phyloP scores from a whole-genome alignment of 768 basidiomycete species.

The Leccinum longicurvipes region DNA sequence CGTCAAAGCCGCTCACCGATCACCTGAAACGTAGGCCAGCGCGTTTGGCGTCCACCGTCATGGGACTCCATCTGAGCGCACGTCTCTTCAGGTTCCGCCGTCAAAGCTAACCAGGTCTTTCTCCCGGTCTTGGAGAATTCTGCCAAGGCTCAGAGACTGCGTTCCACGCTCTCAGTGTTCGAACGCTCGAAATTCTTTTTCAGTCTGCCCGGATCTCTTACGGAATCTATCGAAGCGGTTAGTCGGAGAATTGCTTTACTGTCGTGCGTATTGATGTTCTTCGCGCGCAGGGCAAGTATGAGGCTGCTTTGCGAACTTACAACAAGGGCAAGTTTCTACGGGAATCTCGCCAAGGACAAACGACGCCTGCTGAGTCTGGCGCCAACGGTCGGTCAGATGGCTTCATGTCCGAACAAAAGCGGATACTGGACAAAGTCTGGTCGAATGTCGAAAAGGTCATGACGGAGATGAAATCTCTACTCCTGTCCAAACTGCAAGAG shows the following conservation, averaged over 20 bases:
- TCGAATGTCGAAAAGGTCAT: constrained; percentile 91
- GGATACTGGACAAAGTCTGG: constrained; percentile 97
- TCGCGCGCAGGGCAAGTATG: constrained; percentile 83
- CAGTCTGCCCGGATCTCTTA: constrained; percentile 89
- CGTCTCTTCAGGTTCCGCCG: constrained; percentile 64
- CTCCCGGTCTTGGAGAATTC: constrained; percentile 94
- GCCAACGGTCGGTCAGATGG: constrained; percentile 53
- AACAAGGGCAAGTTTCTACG: constrained; percentile 93
- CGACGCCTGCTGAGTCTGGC: constrained; percentile 63
- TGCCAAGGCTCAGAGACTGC: constrained; percentile 88
- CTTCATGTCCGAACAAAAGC: constrained; percentile 75
- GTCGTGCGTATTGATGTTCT: neutral
- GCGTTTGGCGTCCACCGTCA: neutral
- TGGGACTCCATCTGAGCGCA: constrained; percentile 1
- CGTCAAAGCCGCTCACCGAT: constrained; percentile 75
- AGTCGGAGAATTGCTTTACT: constrained; percentile 20
- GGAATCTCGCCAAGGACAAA: constrained; percentile 84
- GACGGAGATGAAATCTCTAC: constrained; percentile 78
- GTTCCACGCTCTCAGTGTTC: constrained; percentile 91
- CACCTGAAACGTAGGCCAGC: constrained; percentile 72
- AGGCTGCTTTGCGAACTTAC: constrained; percentile 91
- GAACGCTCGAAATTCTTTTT: constrained; percentile 98
- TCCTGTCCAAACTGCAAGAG: constrained; percentile 80
- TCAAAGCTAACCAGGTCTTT: constrained; percentile 94
- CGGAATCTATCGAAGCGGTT: constrained; percentile 87